phyloP scores from a whole-genome alignment of 768 basidiomycete genomes.

The Lactifluus echinatus region DNA sequence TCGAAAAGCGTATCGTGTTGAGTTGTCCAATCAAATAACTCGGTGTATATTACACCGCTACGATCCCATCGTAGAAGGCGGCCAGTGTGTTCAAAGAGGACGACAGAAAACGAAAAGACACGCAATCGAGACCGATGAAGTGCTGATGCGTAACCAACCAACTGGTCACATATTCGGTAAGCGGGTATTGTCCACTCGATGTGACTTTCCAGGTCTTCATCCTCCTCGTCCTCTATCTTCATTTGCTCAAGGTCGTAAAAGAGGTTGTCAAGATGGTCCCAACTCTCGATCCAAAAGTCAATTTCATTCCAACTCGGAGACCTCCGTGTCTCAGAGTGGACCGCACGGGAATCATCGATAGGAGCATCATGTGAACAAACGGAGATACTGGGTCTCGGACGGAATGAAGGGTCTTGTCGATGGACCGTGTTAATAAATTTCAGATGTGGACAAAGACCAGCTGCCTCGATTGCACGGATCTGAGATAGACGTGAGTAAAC shows the following conservation, averaged over 20 bases:
- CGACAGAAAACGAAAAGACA: not conserved
- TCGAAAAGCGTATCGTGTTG: not conserved
- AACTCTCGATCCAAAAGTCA: not conserved
- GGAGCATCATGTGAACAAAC: not conserved
- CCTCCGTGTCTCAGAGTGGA: not conserved
- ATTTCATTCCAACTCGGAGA: constrained; percentile 5
- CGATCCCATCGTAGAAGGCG: constrained; percentile 11
- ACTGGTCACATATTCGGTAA: not conserved
- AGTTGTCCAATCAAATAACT: not conserved
- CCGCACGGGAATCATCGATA: not conserved
- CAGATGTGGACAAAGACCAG: not conserved
- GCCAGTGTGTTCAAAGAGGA: not conserved
- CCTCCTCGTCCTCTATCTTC: not conserved
- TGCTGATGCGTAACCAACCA: not conserved
- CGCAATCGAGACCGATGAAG: not conserved
- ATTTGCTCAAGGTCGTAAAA: not conserved
- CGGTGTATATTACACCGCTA: not conserved
- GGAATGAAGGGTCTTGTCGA: not conserved
- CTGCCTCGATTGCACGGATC: not conserved
- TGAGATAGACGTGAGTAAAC: not conserved
- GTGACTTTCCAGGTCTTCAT: not conserved
- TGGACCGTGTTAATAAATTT: not conserved
- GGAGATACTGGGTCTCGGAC: not conserved
- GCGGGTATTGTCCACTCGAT: not conserved
- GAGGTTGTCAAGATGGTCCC: not conserved